These are phyloP conservation scores for Isatis lusitanica DNA, from an alignment of 441 rosid genomes.

Conservation along the genomic window DNA sequence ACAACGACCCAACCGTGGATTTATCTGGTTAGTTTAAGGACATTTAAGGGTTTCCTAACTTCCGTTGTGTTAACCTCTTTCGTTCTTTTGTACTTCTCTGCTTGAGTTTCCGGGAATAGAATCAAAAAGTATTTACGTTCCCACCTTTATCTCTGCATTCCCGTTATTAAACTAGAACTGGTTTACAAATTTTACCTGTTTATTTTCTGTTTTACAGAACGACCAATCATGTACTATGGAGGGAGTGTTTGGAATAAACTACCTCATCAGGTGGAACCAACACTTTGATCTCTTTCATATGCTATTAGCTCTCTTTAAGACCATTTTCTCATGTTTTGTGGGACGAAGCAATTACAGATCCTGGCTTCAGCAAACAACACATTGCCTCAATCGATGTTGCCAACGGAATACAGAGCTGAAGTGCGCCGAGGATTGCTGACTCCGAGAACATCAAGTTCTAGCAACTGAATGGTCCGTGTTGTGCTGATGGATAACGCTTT, in stretches of 20 bases:
- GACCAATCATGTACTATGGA: conserved; percentile 39
- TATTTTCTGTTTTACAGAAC: conserved; percentile 20
- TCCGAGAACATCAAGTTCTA: conserved; percentile 21
- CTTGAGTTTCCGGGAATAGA: conserved; percentile 1
- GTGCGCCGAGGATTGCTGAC: conserved; percentile 29
- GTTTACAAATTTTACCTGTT: neutral
- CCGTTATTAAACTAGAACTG: neutral
- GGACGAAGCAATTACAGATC: conserved; percentile 24
- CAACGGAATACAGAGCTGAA: conserved; percentile 23
- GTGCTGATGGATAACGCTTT: conserved; percentile 2
- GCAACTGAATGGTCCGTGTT: conserved; percentile 16
- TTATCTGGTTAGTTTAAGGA: conserved; percentile 33
- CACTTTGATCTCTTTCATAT: neutral
- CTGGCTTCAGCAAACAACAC: conserved; percentile 33
- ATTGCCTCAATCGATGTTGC: conserved; percentile 8
- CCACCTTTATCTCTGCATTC: conserved; percentile 11
- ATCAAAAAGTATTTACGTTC: neutral
- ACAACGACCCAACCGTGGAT: conserved; percentile 32
- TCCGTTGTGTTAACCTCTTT: neutral
- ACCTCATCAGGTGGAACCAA: conserved; percentile 35
- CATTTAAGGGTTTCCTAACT: neutral
- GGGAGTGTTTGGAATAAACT: conserved; percentile 39
- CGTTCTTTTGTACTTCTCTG: neutral
- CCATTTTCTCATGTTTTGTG: neutral
- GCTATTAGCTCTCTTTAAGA: neutral